Percentiles rank a stretch among this genome's conserved stretches.
Evolutionary conservation across 306 rosid genomes (phyloP).

Genomic region (Albizia julibrissin): DNA sequence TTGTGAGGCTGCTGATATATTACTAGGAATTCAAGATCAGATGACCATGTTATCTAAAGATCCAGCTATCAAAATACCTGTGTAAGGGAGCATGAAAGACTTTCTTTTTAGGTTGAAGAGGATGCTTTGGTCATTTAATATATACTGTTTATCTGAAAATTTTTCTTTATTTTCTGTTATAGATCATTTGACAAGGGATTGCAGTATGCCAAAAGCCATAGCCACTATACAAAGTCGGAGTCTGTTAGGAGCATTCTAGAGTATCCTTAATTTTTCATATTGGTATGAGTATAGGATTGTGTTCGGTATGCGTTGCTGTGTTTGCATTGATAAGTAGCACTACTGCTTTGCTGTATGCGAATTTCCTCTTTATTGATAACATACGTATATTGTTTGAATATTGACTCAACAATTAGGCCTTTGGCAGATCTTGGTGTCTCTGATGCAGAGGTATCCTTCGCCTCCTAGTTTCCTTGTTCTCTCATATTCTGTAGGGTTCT

Average conservation of each 20-base stretch:
- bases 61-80: constrained; percentile 69
- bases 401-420: constrained; percentile 66
- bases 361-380: constrained; percentile 2
- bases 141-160: constrained; percentile 19
- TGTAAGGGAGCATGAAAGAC: constrained; percentile 45
- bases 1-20: constrained; percentile 73
- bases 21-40: constrained; percentile 73
- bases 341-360: constrained; percentile 11
- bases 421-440: constrained; percentile 59
- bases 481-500: constrained; percentile 14
- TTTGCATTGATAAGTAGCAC: neutral
- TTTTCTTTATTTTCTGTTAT: constrained; percentile 33
- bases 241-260: constrained; percentile 57
- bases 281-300: neutral
- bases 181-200: constrained; percentile 85
- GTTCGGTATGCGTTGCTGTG: too few relatives aligned
- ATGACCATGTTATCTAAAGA: constrained; percentile 76
- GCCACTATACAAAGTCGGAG: constrained; percentile 48
- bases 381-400: constrained; percentile 39
- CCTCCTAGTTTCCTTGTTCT: constrained; percentile 32
- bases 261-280: constrained; percentile 65
- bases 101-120: constrained; percentile 9
- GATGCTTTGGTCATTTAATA: constrained; percentile 16
- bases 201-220: constrained; percentile 66
- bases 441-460: constrained; percentile 69